A percentile compares a stretch with the other conserved stretches of the same genome.
phyloP scores from a whole-genome alignment of 108 stramenopile species.

The Nitzschia sp. region DNA sequence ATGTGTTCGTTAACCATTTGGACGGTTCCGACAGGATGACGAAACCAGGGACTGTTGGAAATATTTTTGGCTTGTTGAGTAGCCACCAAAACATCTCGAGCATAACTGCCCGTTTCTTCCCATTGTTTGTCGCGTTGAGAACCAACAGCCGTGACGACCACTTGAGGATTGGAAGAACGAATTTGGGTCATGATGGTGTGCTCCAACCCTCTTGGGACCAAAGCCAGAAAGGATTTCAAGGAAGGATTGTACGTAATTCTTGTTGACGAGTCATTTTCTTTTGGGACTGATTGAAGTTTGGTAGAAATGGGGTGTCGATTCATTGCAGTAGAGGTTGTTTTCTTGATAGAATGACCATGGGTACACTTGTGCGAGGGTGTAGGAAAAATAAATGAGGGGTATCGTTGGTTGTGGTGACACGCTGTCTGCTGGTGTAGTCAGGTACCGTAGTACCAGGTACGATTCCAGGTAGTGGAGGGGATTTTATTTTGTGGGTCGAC shows the following conservation, averaged over 20 bases:
- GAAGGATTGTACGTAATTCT: not conserved
- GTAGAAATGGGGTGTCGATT: too few species aligned
- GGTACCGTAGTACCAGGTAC: too few species aligned
- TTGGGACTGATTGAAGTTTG: too few species aligned
- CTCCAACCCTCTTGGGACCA: constrained; percentile 19
- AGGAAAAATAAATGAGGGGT: too few species aligned
- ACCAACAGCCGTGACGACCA: not conserved
- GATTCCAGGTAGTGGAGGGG: too few species aligned
- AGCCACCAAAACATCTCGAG: not conserved
- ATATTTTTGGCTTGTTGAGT: constrained; percentile 4
- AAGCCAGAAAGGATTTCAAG: constrained; percentile 4
- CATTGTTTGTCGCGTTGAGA: not conserved
- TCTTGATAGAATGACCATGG: too few species aligned
- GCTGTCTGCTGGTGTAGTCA: too few species aligned
- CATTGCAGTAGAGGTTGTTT: too few species aligned
- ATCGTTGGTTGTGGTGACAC: too few species aligned
- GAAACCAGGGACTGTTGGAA: constrained; percentile 14
- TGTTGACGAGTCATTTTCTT: too few species aligned
- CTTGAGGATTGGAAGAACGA: not conserved
- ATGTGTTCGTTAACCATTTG: constrained; percentile 13
- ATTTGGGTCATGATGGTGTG: not conserved
- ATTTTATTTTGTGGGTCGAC: too few species aligned
- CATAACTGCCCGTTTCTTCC: not conserved
- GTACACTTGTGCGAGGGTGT: too few species aligned
- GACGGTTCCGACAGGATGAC: constrained; percentile 24